Conservation (phyloP, 1,139 yeast species). For the Protomyces inundatus region DNA sequence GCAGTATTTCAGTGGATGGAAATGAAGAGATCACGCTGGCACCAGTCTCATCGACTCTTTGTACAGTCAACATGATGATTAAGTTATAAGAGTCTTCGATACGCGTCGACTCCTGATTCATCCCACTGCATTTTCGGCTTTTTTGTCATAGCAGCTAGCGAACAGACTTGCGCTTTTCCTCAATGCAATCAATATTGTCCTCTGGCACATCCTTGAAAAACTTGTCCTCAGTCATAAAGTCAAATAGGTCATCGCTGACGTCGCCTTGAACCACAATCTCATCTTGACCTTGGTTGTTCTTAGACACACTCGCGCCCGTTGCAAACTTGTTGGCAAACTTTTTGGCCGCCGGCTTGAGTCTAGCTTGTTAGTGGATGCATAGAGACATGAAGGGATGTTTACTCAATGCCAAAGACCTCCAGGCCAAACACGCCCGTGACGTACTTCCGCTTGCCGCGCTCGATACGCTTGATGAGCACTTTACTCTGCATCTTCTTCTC, state of each 20-base stretch:
- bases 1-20: background rate
- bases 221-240: conserved; percentile 56
- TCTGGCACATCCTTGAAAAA: conserved; percentile 50
- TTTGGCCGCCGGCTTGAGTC: conserved; percentile 79
- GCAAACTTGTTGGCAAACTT: conserved; percentile 92
- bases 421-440: conserved; percentile 81
- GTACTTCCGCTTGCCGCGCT: conserved; percentile 83
- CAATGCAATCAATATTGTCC: conserved; percentile 30
- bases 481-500: conserved; percentile 74
- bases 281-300: conserved; percentile 85
- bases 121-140: background rate
- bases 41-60: conserved; percentile 26
- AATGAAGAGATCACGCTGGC: conserved; percentile 24
- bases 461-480: conserved; percentile 78
- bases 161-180: conserved; percentile 23
- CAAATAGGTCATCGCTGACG: conserved; percentile 86
- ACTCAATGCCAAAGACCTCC: conserved; percentile 76
- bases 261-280: conserved; percentile 94
- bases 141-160: background rate
- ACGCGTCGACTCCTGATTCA: conserved; percentile 25
- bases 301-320: conserved; percentile 93
- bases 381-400: background rate
- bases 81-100: conserved; percentile 18
- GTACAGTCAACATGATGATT: conserved; percentile 25
- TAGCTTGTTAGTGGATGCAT: background rate